Percentiles rank a stretch among this genome's conserved stretches.
These are phyloP conservation scores for Hygrocybe coccinea DNA, from an alignment of 768 basidiomycete genomes.

Conservation along the genomic window DNA sequence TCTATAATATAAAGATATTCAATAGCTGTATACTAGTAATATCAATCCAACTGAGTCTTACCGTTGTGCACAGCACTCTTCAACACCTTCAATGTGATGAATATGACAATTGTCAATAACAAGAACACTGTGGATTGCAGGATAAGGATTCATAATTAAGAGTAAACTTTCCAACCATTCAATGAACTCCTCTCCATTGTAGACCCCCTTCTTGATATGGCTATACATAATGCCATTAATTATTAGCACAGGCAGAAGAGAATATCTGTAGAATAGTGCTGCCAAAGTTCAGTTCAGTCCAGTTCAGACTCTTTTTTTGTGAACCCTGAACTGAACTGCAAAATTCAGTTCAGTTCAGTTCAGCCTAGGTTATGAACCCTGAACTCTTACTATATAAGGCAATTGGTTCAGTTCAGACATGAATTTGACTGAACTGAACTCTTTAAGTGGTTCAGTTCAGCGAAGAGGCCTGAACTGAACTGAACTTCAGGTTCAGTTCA, in stretches of 20 bases:
- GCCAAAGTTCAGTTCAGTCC: too few species aligned
- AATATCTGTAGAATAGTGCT: too few species aligned
- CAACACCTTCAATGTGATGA: conserved; percentile 33
- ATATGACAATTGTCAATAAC: conserved; percentile 40
- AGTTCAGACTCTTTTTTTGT: too few species aligned
- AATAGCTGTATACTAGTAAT: neutral
- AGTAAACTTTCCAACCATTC: conserved; percentile 14
- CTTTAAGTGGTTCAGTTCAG: too few species aligned
- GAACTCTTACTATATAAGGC: too few species aligned
- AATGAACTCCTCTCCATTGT: conserved; percentile 14
- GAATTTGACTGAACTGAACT: too few species aligned
- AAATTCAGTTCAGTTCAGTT: too few species aligned
- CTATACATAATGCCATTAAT: conserved; percentile 15
- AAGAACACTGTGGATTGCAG: conserved; percentile 29
- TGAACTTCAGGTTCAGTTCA: too few species aligned
- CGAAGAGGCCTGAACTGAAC: too few species aligned
- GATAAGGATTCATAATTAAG: conserved; percentile 28
- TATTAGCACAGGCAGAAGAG: conserved; percentile 14
- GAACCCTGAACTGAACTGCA: too few species aligned
- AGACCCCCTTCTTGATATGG: conserved; percentile 13
- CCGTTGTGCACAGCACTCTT: conserved; percentile 1
- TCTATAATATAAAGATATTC: neutral
- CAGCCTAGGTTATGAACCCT: too few species aligned
- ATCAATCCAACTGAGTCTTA: neutral
- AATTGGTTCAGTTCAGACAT: too few species aligned